Conservation (phyloP, 2,329 filamentous ascomycete species). For the Penicillium hordei region DNA sequence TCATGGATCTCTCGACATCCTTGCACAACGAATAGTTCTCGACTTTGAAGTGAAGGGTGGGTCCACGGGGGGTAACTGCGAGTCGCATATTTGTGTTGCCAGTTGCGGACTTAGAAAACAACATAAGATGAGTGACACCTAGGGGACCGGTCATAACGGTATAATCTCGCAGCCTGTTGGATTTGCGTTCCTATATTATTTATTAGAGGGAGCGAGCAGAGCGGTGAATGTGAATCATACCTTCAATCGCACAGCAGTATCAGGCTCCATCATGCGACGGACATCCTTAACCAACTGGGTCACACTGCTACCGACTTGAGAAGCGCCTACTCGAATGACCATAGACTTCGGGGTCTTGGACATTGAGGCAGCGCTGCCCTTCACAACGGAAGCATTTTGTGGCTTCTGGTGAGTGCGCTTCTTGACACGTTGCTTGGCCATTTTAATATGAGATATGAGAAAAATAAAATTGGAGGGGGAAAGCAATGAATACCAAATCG, state of each 20-base stretch:
- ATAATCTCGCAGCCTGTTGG: slow-evolving; percentile 87
- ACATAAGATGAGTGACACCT: slow-evolving; percentile 85
- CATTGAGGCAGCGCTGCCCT: slow-evolving; percentile 61
- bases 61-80: slow-evolving; percentile 82
- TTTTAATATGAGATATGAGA: slow-evolving; percentile 38
- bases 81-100: slow-evolving; percentile 93
- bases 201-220: slow-evolving; percentile 8
- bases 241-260: slow-evolving; percentile 84
- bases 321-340: slow-evolving; percentile 95
- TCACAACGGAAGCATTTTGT: slow-evolving; percentile 53
- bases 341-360: slow-evolving; percentile 84
- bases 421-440: slow-evolving; percentile 81
- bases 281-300: slow-evolving; percentile 91
- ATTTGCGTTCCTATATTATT: slow-evolving; percentile 66
- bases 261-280: slow-evolving; percentile 90
- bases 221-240: slow-evolving; percentile 32
- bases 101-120: slow-evolving; percentile 85
- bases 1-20: slow-evolving; percentile 80
- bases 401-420: slow-evolving; percentile 82
- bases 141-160: slow-evolving; percentile 92
- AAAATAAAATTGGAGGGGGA: slow-evolving; percentile 7
- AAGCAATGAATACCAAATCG: slow-evolving; percentile 12
- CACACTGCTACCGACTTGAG: slow-evolving; percentile 87
- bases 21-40: slow-evolving; percentile 93
- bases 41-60: slow-evolving; percentile 90